Conservation (phyloP, 805 yeast species). For the Candida germanica region DNA sequence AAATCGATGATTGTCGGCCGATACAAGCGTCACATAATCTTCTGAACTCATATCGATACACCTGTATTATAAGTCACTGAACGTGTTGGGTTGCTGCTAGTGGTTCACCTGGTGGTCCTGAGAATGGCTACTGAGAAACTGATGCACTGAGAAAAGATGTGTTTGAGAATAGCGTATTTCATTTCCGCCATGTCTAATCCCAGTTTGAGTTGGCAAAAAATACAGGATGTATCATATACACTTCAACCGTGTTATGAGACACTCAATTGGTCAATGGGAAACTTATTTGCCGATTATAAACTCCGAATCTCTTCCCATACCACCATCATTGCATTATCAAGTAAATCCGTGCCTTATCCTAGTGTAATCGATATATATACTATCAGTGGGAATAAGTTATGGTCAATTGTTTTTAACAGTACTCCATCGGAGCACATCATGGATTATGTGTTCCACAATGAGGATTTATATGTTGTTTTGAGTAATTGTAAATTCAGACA, state of each 20-base stretch:
- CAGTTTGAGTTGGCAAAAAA: conserved; percentile 70
- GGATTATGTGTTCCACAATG: conserved; percentile 49
- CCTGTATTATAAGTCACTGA: too few species aligned
- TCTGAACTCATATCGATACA: conserved; percentile 17
- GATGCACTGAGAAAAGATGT: too few species aligned
- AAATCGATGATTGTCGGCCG: conserved; percentile 67
- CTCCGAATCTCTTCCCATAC: conserved; percentile 52
- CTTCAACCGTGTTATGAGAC: conserved; percentile 53
- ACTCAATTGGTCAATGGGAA: conserved; percentile 48
- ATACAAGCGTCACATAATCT: conserved; percentile 59
- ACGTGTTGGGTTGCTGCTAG: too few species aligned
- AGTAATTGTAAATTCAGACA: conserved; percentile 51
- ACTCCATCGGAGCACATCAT: conserved; percentile 51
- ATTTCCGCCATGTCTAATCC: conserved; percentile 41
- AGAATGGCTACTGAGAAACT: too few species aligned
- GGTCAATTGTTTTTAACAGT: conserved; percentile 37
- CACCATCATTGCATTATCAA: conserved; percentile 53
- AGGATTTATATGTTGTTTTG: conserved; percentile 55
- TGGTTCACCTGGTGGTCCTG: too few species aligned
- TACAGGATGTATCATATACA: conserved; percentile 68
- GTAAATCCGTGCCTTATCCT: conserved; percentile 33
- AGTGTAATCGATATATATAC: conserved; percentile 37
- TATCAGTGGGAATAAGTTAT: conserved; percentile 31
- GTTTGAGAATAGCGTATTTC: too few species aligned
- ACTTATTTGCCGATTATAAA: conserved; percentile 34